phyloP scores from a whole-genome alignment of 208 protist genomes.

The Acanthamoeba healyi region DNA sequence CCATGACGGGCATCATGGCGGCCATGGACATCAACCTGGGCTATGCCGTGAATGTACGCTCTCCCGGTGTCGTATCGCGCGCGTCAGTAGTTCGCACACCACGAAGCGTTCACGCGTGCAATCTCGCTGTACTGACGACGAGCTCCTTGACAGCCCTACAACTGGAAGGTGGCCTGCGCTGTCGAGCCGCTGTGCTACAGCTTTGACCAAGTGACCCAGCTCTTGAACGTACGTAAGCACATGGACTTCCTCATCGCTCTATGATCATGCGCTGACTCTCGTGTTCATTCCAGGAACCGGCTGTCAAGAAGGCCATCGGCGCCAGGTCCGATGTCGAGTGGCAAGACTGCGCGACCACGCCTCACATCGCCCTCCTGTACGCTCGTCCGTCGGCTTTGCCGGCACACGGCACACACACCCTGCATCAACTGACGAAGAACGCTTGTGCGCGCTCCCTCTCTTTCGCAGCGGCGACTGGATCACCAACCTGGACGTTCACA shows the following conservation, averaged over 20 bases:
- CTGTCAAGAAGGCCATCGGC: conserved; percentile 42
- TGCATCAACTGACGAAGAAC: too few species aligned
- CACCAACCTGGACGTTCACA: conserved; percentile 39
- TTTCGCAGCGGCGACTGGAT: conserved; percentile 51
- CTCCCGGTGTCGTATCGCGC: too few species aligned
- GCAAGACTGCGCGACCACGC: not conserved
- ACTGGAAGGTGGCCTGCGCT: conserved; percentile 53
- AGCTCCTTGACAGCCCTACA: conserved; percentile 6
- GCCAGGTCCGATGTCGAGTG: not conserved
- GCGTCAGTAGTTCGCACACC: too few species aligned
- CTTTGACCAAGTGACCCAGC: conserved; percentile 46
- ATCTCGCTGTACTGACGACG: too few species aligned
- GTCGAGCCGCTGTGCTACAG: conserved; percentile 43
- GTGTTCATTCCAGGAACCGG: not conserved
- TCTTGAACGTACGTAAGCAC: conserved; percentile 35
- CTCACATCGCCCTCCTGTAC: conserved; percentile 38
- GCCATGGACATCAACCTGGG: conserved; percentile 52
- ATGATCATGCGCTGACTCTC: not conserved
- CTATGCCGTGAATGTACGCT: conserved; percentile 41
- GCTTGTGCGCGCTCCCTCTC: not conserved
- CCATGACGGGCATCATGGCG: conserved; percentile 28
- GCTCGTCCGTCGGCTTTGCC: not conserved
- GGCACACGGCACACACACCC: too few species aligned
- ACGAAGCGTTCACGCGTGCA: too few species aligned
- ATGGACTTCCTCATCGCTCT: not conserved